Evolutionary conservation across 768 basidiomycete species (phyloP), one percentile per base, ranked within the genome.

Genomic region (Gelatoporia subvermispora): DNA sequence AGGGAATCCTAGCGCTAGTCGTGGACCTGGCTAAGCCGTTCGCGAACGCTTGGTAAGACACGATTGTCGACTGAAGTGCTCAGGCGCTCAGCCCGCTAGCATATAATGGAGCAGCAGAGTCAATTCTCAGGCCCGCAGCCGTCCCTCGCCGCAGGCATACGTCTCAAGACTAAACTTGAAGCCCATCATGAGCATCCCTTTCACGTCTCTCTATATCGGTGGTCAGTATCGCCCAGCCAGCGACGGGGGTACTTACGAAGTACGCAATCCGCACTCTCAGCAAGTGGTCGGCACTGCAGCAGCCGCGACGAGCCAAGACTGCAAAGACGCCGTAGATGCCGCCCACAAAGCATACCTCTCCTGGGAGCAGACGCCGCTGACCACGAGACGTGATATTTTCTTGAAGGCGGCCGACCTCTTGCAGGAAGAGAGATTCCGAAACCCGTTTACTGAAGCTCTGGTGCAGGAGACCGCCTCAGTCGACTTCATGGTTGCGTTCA

Each of bases 331-430:
- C 3, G 65, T 78, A 23, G 67, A 74, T 23, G 68, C 72, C 7
- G 77, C 77, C 0, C 65, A 63, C 4, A 59, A 63, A 9, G 79
- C 78, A 4, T 76, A 78, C 64, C 63, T 63, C 46, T 64, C 68
- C 9, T 79, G 79, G 79, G 76, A 77, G 44, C 49, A 65, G 23
- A 66, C 65, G 3, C 61, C 62, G 1, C 56, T 68, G 11, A 57
- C 61, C 25, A 53, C 65, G 31, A 63, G 72, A 41, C 71, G 77
- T 28, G 69, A 70, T 31, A 69, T 80, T 11, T 65, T 80, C 42
- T 61, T 76, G 40, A 73, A 69, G 50, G 78, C 76, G 4, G 73
- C 77, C 1, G 72, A 76, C 15, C 56, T 80, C 3, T 47, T 75
- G n/a, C 58, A 51, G 39, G 64, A 70, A 2, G 74, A 76, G 1